These are phyloP conservation scores for Actinomucor elegans DNA, from an alignment of 371 early-diverging fungal genomes.

Conservation along the genomic window DNA sequence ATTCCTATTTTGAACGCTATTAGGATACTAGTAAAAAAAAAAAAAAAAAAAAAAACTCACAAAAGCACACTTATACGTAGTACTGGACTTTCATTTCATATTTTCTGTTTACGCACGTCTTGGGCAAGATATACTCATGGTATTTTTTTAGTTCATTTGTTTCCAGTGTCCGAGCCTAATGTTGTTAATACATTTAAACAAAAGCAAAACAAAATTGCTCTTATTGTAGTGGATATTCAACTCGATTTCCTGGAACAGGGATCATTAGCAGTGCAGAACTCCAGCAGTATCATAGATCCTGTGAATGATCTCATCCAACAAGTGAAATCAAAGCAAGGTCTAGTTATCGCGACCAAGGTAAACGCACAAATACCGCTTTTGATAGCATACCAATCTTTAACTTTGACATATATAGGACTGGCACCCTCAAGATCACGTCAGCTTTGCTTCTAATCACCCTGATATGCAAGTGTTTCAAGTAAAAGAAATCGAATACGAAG, in stretches of 20 bases:
- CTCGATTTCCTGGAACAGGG: constrained; percentile 47
- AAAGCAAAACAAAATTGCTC: constrained; percentile 23
- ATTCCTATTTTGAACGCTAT: too few relatives aligned
- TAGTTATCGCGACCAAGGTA: constrained; percentile 43
- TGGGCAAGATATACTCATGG: too few relatives aligned
- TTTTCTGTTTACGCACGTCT: too few relatives aligned
- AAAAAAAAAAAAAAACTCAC: too few relatives aligned
- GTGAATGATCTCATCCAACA: constrained; percentile 28
- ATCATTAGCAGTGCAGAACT: constrained; percentile 33
- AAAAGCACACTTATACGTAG: too few relatives aligned
- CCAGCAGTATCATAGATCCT: constrained; percentile 25
- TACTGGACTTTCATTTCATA: too few relatives aligned
- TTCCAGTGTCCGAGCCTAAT: too few relatives aligned
- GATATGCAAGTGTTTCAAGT: constrained; percentile 29
- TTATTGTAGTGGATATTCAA: constrained; percentile 47
- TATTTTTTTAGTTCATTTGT: too few relatives aligned
- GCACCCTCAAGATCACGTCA: constrained; percentile 44
- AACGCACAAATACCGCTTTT: neutral
- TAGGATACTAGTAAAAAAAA: too few relatives aligned
- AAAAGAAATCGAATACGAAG: constrained; percentile 30
- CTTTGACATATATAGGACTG: too few relatives aligned
- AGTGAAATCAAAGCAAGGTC: constrained; percentile 17
- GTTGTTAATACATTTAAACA: too few relatives aligned
- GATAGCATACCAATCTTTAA: neutral
- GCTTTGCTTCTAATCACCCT: constrained; percentile 39